Conservation (phyloP, 2,329 filamentous ascomycete genomes). For the Colletotrichum lupini region DNA sequence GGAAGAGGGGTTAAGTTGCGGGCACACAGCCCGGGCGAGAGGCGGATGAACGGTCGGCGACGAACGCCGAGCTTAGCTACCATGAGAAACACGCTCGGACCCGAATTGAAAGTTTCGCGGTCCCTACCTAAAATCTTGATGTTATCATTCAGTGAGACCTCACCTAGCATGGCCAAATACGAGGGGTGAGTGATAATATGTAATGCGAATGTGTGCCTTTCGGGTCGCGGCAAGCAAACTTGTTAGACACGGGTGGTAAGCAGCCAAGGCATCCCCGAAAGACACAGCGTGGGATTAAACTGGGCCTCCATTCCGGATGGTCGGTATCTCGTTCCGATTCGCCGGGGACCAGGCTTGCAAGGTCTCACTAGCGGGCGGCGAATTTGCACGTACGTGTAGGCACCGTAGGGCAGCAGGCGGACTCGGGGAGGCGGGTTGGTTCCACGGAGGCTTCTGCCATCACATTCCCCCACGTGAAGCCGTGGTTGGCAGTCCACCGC, state of each 20-base stretch:
- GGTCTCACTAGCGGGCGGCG: background rate
- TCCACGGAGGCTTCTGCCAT: background rate
- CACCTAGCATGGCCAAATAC: background rate
- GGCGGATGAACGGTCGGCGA: conserved; percentile 20
- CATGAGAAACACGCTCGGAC: conserved; percentile 22
- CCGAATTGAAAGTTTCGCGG: conserved; percentile 19
- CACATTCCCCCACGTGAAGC: background rate
- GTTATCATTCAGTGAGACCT: background rate
- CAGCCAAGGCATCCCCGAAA: background rate
- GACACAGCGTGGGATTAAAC: background rate
- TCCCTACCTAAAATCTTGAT: background rate
- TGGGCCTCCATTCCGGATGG: conserved; percentile 9
- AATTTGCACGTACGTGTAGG: background rate
- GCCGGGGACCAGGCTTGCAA: background rate
- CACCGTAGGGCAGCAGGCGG: background rate
- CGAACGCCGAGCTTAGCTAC: conserved; percentile 20
- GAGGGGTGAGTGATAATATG: background rate
- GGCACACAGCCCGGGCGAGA: conserved; percentile 1
- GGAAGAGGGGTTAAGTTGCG: conserved; percentile 1
- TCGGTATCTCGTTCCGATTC: conserved; percentile 22
- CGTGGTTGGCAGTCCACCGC: too few relatives aligned
- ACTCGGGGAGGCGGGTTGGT: too few relatives aligned
- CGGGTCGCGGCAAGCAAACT: background rate
- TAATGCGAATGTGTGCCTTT: background rate
- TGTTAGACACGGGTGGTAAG: background rate